Conservation (phyloP, 495 filamentous ascomycete species). For the Rusavskia elegans region DNA sequence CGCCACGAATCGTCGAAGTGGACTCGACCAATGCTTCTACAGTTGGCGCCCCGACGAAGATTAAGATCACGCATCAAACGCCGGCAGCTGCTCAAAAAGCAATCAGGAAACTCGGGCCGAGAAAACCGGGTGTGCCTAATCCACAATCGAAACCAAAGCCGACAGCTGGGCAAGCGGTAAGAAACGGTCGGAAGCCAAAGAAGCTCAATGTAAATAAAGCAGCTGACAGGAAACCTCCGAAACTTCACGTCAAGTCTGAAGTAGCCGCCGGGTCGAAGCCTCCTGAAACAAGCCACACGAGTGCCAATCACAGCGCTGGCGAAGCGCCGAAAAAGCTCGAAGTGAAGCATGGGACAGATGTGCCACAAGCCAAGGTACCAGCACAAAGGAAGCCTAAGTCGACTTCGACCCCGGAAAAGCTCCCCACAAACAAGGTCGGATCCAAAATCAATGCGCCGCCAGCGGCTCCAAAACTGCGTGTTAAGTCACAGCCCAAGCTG, state of each 20-base stretch:
- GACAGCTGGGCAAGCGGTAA: not conserved
- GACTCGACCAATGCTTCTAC: not conserved
- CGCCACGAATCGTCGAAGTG: not conserved
- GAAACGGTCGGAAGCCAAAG: not conserved
- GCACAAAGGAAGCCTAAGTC: not conserved
- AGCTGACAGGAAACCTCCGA: not conserved
- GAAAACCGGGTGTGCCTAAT: not conserved
- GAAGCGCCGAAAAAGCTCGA: not conserved
- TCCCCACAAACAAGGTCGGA: not conserved
- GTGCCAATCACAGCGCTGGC: not conserved
- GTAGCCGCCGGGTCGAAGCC: not conserved
- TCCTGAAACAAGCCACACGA: not conserved
- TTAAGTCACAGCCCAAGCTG: not conserved
- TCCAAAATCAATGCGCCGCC: not conserved
- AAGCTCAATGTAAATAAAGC: not conserved
- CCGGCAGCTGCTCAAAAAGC: not conserved
- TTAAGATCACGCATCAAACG: not conserved
- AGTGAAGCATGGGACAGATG: not conserved
- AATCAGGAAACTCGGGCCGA: not conserved
- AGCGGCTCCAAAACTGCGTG: not conserved
- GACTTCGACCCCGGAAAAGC: not conserved
- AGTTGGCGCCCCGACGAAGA: not conserved
- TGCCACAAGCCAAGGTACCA: not conserved
- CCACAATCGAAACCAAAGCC: not conserved
- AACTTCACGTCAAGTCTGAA: not conserved